Base-by-base conservation (phyloP, 805 yeast genomes). In the Hanseniaspora taiwanica region DNA sequence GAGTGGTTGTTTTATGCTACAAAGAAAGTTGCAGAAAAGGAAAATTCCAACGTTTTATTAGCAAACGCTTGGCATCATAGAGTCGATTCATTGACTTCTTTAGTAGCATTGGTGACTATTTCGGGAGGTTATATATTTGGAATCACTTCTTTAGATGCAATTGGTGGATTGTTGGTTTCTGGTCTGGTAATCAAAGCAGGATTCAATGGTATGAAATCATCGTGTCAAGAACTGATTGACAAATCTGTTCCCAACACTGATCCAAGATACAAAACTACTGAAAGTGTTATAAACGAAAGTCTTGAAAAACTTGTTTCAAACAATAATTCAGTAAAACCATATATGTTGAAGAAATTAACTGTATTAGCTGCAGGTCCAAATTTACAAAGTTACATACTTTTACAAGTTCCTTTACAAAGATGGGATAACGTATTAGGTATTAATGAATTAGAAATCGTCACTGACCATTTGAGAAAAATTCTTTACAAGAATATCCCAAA, bases 1-100 rank as follows among this genome's bases (percentile, higher is more conserved):
- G 98, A 91, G 59, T 74, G 94, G 72, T 74, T 91, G 33, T 91
- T 75, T 61, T 75, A 75, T 43, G 81, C 84, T 10, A 91, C 98
- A 0, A 71, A 78, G 60, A 74, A 76, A 45, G 76, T 91, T 18
- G 98, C 96, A 1, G 66, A 68, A 37, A 65, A 71, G 45, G 72
- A 84, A 21, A 81, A 83, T 54, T 85, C 96, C 1, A 84, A 85
- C 46, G 97, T 91, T 3, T 68, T 91, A 37, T 76, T 84, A 38
- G 98, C 98, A 3, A 91, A 91, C 55, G 98, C 98, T 3, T 91
- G 98, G 97, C 98, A 91, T 58, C 98, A 91, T 56, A 71, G 98
- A 46, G 91, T 89, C 9, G 98, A 91, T 55, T 81, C 94, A 1
- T 58, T 91, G 50, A 93, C 97, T 1, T 84, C 96, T 0, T 68